Evolutionary conservation across 2,329 filamentous ascomycete species (phyloP).

Genomic region (Furcasterigmium furcatum): DNA sequence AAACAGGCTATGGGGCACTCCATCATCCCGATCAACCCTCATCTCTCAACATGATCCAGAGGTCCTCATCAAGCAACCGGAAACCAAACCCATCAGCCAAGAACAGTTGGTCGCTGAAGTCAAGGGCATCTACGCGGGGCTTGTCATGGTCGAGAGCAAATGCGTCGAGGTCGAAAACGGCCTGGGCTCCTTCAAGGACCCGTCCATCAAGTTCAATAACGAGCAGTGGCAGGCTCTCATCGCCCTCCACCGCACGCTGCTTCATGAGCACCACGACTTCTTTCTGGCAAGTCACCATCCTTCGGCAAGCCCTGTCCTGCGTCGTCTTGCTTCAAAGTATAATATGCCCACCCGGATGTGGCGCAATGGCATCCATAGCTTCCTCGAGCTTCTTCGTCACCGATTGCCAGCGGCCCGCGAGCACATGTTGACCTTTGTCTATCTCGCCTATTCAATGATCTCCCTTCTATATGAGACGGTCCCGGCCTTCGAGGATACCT

Average conservation of each 20-base stretch:
- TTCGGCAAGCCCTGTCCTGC: conserved; percentile 65
- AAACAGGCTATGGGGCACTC: no score
- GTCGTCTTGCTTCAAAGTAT: conserved; percentile 72
- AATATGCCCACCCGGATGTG: conserved; percentile 93
- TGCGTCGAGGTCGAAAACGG: conserved; percentile 79
- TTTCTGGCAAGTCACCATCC: conserved; percentile 87
- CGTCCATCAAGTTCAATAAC: conserved; percentile 39
- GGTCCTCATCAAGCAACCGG: conserved; percentile 42
- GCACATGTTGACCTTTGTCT: conserved; percentile 89
- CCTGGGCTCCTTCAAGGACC: conserved; percentile 42
- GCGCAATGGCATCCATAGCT: conserved; percentile 86
- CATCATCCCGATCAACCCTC: no score
- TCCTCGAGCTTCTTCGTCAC: conserved; percentile 73
- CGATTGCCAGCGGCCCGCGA: conserved; percentile 74
- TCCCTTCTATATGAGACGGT: conserved; percentile 83
- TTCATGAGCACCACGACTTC: conserved; percentile 83
- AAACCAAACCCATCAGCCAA: conserved; percentile 68
- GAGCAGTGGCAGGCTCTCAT: conserved; percentile 86
- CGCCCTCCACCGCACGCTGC: conserved; percentile 72
- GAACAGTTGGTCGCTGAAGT: conserved; percentile 80
- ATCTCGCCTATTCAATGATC: conserved; percentile 87
- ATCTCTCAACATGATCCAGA: not conserved
- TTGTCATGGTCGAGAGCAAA: conserved; percentile 84
- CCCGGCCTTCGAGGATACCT: conserved; percentile 77
- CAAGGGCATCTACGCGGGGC: conserved; percentile 76